Evolutionary conservation across 2,329 filamentous ascomycete species (phyloP).

Genomic region (Paracamarosporium sp.): DNA sequence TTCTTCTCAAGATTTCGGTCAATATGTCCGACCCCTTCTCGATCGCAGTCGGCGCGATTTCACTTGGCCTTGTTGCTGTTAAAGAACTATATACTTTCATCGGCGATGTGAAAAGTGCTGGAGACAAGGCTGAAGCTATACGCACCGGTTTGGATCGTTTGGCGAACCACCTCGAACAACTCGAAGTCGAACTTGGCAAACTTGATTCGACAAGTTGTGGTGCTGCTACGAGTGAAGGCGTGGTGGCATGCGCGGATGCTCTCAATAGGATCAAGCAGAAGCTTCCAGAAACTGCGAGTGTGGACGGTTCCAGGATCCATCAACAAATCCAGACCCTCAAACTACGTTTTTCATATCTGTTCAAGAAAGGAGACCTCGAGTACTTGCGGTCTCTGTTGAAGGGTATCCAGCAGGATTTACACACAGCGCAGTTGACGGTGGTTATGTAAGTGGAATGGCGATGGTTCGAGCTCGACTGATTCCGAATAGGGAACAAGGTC

Average conservation of each 20-base stretch:
- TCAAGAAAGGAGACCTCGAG: background rate
- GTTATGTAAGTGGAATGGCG: background rate
- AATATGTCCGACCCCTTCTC: background rate
- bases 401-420: background rate
- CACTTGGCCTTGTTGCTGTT: slow-evolving; percentile 30
- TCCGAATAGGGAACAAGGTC: background rate
- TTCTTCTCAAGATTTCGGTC: no score
- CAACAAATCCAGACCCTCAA: background rate
- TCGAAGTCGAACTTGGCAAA: background rate
- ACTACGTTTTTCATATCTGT: background rate
- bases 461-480: background rate
- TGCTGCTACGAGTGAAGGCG: background rate
- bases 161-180: background rate
- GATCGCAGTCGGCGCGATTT: background rate
- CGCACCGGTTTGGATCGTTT: background rate
- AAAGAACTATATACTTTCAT: slow-evolving; percentile 9
- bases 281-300: background rate
- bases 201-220: background rate
- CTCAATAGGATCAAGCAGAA: background rate
- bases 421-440: background rate
- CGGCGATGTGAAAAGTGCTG: background rate
- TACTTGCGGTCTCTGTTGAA: background rate
- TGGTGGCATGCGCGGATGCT: background rate
- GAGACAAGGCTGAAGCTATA: background rate
- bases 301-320: background rate